Percentiles rank a stretch among this genome's conserved stretches.
phyloP scores from a whole-genome alignment of 305 asterid species.

The Fraxinus velutina region DNA sequence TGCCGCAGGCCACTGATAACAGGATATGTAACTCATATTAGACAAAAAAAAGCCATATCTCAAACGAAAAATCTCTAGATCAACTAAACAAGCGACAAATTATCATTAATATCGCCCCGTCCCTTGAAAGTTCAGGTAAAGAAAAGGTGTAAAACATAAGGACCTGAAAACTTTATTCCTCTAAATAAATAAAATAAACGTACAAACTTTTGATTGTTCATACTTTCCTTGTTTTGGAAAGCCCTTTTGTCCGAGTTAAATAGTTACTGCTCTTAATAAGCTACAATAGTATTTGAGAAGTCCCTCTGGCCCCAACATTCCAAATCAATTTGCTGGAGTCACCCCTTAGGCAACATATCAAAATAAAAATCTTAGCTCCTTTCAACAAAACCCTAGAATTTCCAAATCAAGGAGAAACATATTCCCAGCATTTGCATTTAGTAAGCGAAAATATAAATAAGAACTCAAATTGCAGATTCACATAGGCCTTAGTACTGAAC shows the following conservation, averaged over 20 bases:
- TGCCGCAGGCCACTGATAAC: conserved; percentile 22
- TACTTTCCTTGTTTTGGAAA: not conserved
- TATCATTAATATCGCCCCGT: no score
- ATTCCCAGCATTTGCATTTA: not conserved
- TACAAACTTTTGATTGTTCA: not conserved
- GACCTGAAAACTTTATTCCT: not conserved
- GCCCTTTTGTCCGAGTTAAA: not conserved
- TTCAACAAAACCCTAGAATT: not conserved
- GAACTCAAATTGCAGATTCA: not conserved
- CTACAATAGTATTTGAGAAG: not conserved
- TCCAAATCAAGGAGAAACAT: not conserved
- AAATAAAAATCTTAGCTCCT: not conserved
- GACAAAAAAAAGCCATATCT: not conserved
- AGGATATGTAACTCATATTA: conserved; percentile 10
- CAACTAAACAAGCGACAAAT: no score
- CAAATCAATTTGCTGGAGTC: not conserved
- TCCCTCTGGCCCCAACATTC: not conserved
- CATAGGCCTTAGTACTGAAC: not conserved
- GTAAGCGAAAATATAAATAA: not conserved
- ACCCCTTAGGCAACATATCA: not conserved
- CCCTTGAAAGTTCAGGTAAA: no score
- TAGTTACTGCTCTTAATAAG: not conserved
- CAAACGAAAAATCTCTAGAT: no score
- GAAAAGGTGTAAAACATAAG: not conserved
- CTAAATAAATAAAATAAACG: not conserved